Conservation (phyloP, 2,329 filamentous ascomycete species). For the Rhytidhysteron rufulum region DNA sequence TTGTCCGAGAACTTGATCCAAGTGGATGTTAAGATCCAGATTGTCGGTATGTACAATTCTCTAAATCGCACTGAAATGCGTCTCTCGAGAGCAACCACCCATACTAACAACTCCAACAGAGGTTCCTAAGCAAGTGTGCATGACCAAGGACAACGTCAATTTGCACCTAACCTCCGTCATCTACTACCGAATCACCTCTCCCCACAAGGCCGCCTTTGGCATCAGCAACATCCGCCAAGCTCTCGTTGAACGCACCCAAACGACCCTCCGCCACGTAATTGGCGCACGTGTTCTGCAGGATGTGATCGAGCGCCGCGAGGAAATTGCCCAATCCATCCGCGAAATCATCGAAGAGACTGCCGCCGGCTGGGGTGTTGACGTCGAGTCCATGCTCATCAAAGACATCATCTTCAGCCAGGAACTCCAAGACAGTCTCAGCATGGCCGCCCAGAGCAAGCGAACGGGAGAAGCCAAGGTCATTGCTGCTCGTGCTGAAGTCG, state of each 20-base stretch:
- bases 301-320: conserved; percentile 96
- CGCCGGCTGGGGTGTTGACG: conserved; percentile 87
- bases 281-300: conserved; percentile 94
- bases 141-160: conserved; percentile 99
- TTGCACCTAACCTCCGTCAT: conserved; percentile 93
- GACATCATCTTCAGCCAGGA: conserved; percentile 97
- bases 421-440: conserved; percentile 90
- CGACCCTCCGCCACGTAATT: conserved; percentile 92
- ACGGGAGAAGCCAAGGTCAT: conserved; percentile 99
- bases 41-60: conserved; percentile 65
- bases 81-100: background rate
- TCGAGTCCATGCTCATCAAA: conserved; percentile 99
- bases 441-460: conserved; percentile 98
- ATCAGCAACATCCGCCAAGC: conserved; percentile 93
- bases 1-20: conserved; percentile 85
- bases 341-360: conserved; percentile 98
- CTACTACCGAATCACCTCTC: conserved; percentile 95
- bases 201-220: conserved; percentile 95
- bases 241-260: conserved; percentile 97
- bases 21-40: conserved; percentile 99
- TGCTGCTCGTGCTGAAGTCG: conserved; percentile 92
- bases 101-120: conserved; percentile 46
- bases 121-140: conserved; percentile 93
- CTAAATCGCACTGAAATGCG: background rate
- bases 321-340: conserved; percentile 89